A percentile compares a stretch with the other conserved stretches of the same genome.
These are phyloP conservation scores for Rubia tinctorum DNA, from an alignment of 305 asterid species.

Conservation along the genomic window DNA sequence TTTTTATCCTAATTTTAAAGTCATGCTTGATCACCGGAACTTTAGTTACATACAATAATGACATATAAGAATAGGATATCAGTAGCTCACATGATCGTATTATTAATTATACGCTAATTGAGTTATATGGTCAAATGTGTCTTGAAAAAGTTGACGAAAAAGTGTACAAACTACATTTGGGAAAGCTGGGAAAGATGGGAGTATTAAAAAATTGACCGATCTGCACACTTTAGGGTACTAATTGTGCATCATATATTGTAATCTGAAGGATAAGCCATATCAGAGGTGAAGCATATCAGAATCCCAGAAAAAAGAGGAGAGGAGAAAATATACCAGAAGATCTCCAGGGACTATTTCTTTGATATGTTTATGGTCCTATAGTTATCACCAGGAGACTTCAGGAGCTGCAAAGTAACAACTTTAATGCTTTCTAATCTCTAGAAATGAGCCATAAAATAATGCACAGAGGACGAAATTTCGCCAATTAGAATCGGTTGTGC, in stretches of 20 bases:
- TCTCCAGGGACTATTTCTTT: background rate
- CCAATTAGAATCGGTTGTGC: background rate
- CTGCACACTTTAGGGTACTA: background rate
- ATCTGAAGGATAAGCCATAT: background rate
- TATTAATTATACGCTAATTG: no score
- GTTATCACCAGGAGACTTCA: conserved; percentile 9
- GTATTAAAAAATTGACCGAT: background rate
- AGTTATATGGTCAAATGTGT: no score
- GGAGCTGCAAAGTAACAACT: conserved; percentile 4
- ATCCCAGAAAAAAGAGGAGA: background rate
- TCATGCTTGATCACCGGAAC: no score
- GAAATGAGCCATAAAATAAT: background rate
- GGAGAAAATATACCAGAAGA: background rate
- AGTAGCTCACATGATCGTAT: no score
- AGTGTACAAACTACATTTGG: no score
- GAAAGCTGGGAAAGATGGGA: no score
- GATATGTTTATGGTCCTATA: background rate
- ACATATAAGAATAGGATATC: no score
- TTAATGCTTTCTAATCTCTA: background rate
- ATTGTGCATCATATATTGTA: background rate
- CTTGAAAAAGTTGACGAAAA: no score
- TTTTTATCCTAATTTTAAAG: no score
- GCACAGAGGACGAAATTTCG: background rate
- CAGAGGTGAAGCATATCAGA: background rate
- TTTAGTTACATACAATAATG: no score